These are phyloP conservation scores for Xylaria venustula DNA, from an alignment of 495 filamentous ascomycete genomes.

Conservation along the genomic window DNA sequence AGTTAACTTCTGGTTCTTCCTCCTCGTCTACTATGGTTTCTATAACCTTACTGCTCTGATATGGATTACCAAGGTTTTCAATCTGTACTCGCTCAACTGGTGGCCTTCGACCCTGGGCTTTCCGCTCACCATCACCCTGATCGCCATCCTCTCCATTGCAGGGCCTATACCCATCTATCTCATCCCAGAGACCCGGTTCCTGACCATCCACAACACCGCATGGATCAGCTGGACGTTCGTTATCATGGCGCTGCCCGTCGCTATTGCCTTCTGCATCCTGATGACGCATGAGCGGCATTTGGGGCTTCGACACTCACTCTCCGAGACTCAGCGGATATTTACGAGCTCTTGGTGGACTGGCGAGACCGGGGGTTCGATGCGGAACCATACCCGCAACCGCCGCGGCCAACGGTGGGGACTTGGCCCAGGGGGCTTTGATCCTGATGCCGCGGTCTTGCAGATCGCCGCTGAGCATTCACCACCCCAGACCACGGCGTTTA, in stretches of 20 bases:
- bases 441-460: conserved; percentile 26
- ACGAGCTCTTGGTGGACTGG: conserved; percentile 60
- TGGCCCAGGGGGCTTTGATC: conserved; percentile 27
- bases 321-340: conserved; percentile 63
- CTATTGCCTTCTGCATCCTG: conserved; percentile 58
- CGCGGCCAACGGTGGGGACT: conserved; percentile 30
- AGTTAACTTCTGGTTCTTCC: conserved; percentile 68
- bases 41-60: conserved; percentile 62
- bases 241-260: conserved; percentile 62
- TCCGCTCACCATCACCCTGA: conserved; percentile 53
- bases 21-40: conserved; percentile 63
- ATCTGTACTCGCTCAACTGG: conserved; percentile 65
- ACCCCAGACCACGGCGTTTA: conserved; percentile 25
- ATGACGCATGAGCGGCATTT: conserved; percentile 59
- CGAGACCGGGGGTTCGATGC: conserved; percentile 39
- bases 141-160: conserved; percentile 52
- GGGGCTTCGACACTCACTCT: conserved; percentile 51
- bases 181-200: conserved; percentile 43
- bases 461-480: conserved; percentile 21
- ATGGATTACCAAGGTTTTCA: conserved; percentile 69
- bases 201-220: conserved; percentile 57
- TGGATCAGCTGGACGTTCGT: conserved; percentile 65
- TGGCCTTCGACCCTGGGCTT: conserved; percentile 62
- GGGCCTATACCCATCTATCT: conserved; percentile 58
- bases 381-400: conserved; percentile 22